phyloP scores from a whole-genome alignment of 169 alveolate species.

The Sarcocystis neurona region DNA sequence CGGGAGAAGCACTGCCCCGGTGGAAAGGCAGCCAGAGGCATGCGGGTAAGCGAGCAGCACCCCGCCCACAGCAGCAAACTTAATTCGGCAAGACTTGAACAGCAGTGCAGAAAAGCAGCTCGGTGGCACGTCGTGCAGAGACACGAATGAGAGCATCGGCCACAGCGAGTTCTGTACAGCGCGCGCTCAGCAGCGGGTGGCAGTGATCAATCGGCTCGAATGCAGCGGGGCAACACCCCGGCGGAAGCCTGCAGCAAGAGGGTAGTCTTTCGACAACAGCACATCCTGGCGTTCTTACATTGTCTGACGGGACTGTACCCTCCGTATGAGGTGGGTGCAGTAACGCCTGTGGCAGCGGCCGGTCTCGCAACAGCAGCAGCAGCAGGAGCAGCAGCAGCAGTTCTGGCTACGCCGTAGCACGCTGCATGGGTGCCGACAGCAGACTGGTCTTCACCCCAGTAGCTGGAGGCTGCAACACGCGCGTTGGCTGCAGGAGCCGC shows the following conservation, averaged over 20 bases:
- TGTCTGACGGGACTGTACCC: conserved; percentile 41
- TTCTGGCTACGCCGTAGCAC: not conserved
- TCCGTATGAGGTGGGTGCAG: not conserved
- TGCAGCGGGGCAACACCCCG: not conserved
- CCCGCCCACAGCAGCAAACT: no score
- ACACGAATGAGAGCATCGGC: not conserved
- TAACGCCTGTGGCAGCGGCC: not conserved
- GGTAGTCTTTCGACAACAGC: not conserved
- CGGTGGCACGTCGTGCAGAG: not conserved
- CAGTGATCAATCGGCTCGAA: not conserved
- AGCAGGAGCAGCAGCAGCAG: not conserved
- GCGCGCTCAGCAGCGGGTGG: not conserved
- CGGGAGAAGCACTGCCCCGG: no score
- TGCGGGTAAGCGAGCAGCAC: no score
- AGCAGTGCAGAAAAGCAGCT: not conserved
- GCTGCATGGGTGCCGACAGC: not conserved
- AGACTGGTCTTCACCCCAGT: conserved; percentile 12
- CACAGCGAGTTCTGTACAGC: not conserved
- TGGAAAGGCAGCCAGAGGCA: no score
- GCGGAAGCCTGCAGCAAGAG: not conserved
- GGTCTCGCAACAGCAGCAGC: not conserved
- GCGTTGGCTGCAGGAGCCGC: not conserved
- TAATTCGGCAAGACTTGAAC: no score
- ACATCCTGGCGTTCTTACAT: not conserved
- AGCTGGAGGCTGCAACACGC: conserved; percentile 2